Evolutionary conservation across 2,329 filamentous ascomycete genomes (phyloP).

Genomic region (Aspergillus texensis): DNA sequence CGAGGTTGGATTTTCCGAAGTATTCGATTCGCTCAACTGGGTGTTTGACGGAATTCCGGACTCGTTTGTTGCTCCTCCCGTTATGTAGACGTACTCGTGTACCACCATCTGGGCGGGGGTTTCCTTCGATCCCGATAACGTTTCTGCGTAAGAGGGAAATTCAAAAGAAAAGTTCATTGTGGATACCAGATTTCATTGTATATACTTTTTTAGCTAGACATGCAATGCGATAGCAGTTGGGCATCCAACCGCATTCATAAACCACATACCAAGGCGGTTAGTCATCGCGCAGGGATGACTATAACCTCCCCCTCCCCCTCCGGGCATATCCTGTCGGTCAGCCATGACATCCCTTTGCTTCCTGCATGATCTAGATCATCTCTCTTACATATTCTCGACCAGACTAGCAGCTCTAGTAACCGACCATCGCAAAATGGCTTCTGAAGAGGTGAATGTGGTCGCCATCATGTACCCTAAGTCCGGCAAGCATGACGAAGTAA

Average conservation of each 20-base stretch:
- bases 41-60: constrained; percentile 83
- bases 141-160: not conserved
- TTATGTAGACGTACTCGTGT: constrained; percentile 26
- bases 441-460: constrained; percentile 32
- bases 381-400: not conserved
- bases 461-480: constrained; percentile 34
- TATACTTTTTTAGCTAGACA: not conserved
- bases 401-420: not conserved
- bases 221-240: not conserved
- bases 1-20: constrained; percentile 63
- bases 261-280: not conserved
- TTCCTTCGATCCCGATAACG: not conserved
- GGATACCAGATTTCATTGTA: constrained; percentile 2
- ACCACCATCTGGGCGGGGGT: not conserved
- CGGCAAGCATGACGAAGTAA: constrained; percentile 36
- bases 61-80: constrained; percentile 47
- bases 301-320: not conserved
- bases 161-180: constrained; percentile 4
- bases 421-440: constrained; percentile 24
- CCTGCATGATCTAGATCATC: not conserved
- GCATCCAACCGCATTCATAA: not conserved
- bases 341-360: not conserved
- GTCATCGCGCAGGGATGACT: constrained; percentile 1
- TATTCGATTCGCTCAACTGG: constrained; percentile 91
- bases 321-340: not conserved